Conservation (phyloP, 495 filamentous ascomycete species). For the Penicillium antarcticum region DNA sequence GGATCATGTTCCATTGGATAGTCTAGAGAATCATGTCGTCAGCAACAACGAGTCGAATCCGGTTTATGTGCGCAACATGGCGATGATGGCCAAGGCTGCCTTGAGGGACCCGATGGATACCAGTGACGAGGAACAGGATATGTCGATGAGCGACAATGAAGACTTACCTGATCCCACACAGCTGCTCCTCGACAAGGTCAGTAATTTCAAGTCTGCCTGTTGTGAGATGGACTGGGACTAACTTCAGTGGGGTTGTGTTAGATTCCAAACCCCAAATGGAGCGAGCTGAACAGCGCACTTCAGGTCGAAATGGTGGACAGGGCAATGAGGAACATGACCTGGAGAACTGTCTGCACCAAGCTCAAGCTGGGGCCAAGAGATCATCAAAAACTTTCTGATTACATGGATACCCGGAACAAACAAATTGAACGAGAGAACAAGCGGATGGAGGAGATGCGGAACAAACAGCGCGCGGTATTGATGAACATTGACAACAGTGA, state of each 20-base stretch:
- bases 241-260: not conserved
- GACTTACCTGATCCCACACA: slow-evolving; percentile 2
- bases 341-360: slow-evolving; percentile 11
- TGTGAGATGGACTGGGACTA: not conserved
- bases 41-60: slow-evolving; percentile 37
- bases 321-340: slow-evolving; percentile 18
- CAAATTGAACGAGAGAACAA: slow-evolving; percentile 27
- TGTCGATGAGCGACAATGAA: slow-evolving; percentile 16
- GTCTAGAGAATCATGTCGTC: slow-evolving; percentile 25
- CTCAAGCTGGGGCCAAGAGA: slow-evolving; percentile 29
- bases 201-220: not conserved
- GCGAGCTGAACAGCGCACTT: slow-evolving; percentile 28
- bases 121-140: slow-evolving; percentile 5
- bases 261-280: slow-evolving; percentile 27
- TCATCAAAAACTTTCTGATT: slow-evolving; percentile 4
- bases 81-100: slow-evolving; percentile 15
- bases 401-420: slow-evolving; percentile 17
- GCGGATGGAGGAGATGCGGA: slow-evolving; percentile 26
- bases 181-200: slow-evolving; percentile 11
- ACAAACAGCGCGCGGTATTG: slow-evolving; percentile 26
- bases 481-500: slow-evolving; percentile 30
- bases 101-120: not conserved
- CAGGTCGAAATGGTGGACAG: slow-evolving; percentile 36
- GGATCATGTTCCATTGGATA: slow-evolving; percentile 12
- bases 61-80: slow-evolving; percentile 36